Base-by-base conservation (phyloP, 2,329 filamentous ascomycete species). In the Kalaharituber pfeilii region DNA sequence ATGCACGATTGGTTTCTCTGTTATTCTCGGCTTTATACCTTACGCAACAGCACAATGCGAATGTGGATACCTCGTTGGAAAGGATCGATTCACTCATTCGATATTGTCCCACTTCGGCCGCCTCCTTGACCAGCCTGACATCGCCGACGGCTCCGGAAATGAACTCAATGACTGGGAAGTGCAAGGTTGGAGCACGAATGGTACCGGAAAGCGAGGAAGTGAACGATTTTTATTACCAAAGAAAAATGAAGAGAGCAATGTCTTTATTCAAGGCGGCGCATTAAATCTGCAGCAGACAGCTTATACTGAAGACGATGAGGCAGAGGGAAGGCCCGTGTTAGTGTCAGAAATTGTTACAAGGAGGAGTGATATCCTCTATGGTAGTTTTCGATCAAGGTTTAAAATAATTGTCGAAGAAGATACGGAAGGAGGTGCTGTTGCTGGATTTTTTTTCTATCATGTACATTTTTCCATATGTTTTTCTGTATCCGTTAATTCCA, bases 401-500 rank as follows among this genome's bases (percentile, higher is more conserved):
- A 49, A 50, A 24, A 56, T 60, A 2, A 36, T 36, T n/a, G 51
- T 42, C 36, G 49, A 56, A 25, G n/a, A 42, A 2, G 49, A 50
- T 22, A 54, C 56, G 15, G 26, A 26, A 2, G 59, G 58, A 30
- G 58, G 59, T 9, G 33, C 56, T 29, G 58, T 60, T 18, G 56
- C 56, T 15, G 58, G 59, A 4, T 61, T 60, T 28, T 61, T 61
- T 49, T 56, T 60, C 47, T 60, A 60, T 33, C 56, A 58, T 52
- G 59, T 59, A 47, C 20, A 57, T 49, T 45, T 9, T 26, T 49
- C 51, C 11, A 24, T 24, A 20, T 49, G 5, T 2, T 36, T 29
- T 7, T 29, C 6, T 20, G 20, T 30, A 24, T 15, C 27, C 4
- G 36, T 22, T 20, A 20, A 13, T 29, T 7, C 8, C 2, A 36